These are phyloP conservation scores for Polysphondylium violaceum DNA, from an alignment of 78 protist genomes.

Conservation along the genomic window DNA sequence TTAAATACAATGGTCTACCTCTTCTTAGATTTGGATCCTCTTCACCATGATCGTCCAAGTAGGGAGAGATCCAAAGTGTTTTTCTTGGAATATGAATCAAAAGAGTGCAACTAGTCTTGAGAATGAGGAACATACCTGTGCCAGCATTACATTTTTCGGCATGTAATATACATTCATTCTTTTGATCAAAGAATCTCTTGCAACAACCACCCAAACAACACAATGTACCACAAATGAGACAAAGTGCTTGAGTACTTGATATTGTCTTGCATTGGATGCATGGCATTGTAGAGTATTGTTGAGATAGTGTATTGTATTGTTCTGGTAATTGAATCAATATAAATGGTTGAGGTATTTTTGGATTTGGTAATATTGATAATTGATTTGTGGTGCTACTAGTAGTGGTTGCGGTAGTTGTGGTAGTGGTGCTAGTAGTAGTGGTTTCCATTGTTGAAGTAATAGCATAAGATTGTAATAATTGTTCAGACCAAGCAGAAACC, in stretches of 20 bases:
- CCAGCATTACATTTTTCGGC: slow-evolving; percentile 77
- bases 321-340: slow-evolving; percentile 38
- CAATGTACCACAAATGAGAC: slow-evolving; percentile 74
- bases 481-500: slow-evolving; percentile 51
- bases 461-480: slow-evolving; percentile 41
- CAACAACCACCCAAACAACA: slow-evolving; percentile 79
- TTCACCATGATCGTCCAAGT: slow-evolving; percentile 82
- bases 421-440: background rate
- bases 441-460: slow-evolving; percentile 8
- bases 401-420: background rate
- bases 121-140: slow-evolving; percentile 50
- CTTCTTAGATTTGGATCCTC: slow-evolving; percentile 75
- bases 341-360: slow-evolving; percentile 60
- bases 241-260: slow-evolving; percentile 65
- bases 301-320: slow-evolving; percentile 41
- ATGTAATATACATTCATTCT: slow-evolving; percentile 74
- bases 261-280: slow-evolving; percentile 72
- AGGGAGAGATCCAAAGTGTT: slow-evolving; percentile 75
- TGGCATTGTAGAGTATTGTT: slow-evolving; percentile 55
- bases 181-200: slow-evolving; percentile 74
- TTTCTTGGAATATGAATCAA: slow-evolving; percentile 69
- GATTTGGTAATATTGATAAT: slow-evolving; percentile 29
- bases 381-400: background rate
- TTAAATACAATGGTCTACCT: slow-evolving; percentile 72
- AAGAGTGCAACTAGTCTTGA: slow-evolving; percentile 58